Base-by-base conservation (phyloP, 352 stramenopile species). In the Phytophthora aleatoria region DNA sequence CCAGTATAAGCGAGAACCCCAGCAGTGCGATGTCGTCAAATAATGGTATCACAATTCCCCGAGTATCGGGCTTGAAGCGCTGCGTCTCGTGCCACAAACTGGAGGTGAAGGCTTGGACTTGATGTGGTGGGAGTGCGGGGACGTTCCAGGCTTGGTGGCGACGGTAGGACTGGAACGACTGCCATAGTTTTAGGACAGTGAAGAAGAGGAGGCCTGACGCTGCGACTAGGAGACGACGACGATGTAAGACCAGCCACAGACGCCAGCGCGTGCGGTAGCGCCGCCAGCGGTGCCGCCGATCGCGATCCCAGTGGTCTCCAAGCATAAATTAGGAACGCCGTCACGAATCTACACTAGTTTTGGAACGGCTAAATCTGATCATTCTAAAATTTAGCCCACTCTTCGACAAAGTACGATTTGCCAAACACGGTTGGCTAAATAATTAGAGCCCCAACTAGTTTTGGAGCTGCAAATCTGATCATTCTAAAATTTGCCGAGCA, bases 1-100 rank as follows among this genome's bases (percentile, higher is more conserved):
- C 73, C 51, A 87, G 55, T n/a, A 91, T 56, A 2, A 91, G 71
- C 50, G 82, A 91, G 20, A 86, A 64, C 0, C 82, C 82, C 5
- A 91, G 61, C 36, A 73, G 12, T 26, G 76, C 76, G 49, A 85
- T 79, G 39, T 71, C 77, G 39, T 87, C 73, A 35, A 73, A 89
- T 26, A 91, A 69, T 27, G 79, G 82, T 33, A 89, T 51, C 16
- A 89, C 70, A 53, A 89, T 77, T 24, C 79, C 77, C 0, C 79
- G 45, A 44, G 33, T 53, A 9, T 52, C 30, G 5, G 13, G 10
- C 43, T 68, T 36, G 2, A 57, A 48, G 12, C 36, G 43, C 39
- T 74, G 67, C 30, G 71, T 68, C 58, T 67, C 56, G 56, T 16
- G 63, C 56, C 59, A 79, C 27, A 79, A 50, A 49, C 63, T 54